Conservation (phyloP, 495 filamentous ascomycete genomes). For the Hypomontagnella monticulosa region DNA sequence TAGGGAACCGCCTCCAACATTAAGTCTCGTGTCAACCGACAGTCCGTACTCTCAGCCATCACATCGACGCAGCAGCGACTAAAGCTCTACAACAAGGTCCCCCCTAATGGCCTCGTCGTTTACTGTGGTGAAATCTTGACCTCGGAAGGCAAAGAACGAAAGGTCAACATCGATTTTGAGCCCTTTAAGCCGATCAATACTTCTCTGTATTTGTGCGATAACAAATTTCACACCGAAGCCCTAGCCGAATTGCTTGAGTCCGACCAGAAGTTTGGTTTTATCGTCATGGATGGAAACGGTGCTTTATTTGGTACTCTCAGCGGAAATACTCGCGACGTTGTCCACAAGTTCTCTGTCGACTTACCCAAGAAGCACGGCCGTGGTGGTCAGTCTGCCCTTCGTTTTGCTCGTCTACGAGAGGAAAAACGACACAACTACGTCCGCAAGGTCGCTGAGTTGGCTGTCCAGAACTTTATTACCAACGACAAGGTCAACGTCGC, state of each 20-base stretch:
- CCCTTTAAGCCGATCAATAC: slow-evolving; percentile 99
- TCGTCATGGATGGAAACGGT: slow-evolving; percentile 99
- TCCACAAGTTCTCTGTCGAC: slow-evolving; percentile 97
- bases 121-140: slow-evolving; percentile 99
- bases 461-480: slow-evolving; percentile 98
- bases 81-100: slow-evolving; percentile 98
- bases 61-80: slow-evolving; percentile 98
- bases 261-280: slow-evolving; percentile 98
- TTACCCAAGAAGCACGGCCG: slow-evolving; percentile 99
- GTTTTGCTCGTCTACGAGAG: slow-evolving; percentile 99
- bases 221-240: slow-evolving; percentile 99
- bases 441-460: slow-evolving; percentile 95
- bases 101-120: slow-evolving; percentile 94
- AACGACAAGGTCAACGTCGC: slow-evolving; percentile 97
- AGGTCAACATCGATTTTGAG: slow-evolving; percentile 99
- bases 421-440: slow-evolving; percentile 99
- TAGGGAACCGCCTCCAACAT: slow-evolving; percentile 98
- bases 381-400: slow-evolving; percentile 98
- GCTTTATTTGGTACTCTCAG: slow-evolving; percentile 95
- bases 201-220: slow-evolving; percentile 98
- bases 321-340: slow-evolving; percentile 95
- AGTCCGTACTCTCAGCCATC: slow-evolving; percentile 96
- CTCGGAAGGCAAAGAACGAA: slow-evolving; percentile 95
- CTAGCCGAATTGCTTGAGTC: slow-evolving; percentile 96
- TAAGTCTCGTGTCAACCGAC: slow-evolving; percentile 98